Base-by-base conservation (phyloP, 2,329 filamentous ascomycete species). In the Zalaria obscura region DNA sequence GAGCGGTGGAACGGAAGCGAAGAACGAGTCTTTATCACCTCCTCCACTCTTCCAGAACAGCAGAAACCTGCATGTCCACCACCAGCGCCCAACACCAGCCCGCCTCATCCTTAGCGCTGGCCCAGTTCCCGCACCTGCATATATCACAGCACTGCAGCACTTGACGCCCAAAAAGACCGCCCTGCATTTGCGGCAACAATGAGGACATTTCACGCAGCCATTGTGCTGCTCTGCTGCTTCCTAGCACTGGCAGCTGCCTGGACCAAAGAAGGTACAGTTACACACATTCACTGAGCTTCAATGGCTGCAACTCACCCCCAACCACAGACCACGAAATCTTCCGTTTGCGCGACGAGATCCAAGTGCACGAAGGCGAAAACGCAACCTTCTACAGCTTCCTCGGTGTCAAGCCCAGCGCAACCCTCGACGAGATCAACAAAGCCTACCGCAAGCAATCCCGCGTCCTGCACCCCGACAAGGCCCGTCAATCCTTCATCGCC, bases 301-400 rank as follows among this genome's bases (percentile, higher is more conserved):
- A 40, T n/a, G 5, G 3, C 3, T 34, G 10, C 8, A 25, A 46
- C 40, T 41, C 27, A 43, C 32, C 34, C 34, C 34, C 27, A 32
- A 29, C 31, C 47, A 29, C 55, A 93, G 91, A 98, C 65, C 86
- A 93, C 59, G 91, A 98, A 66, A 96, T 98, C 67, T 98, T 98
- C 69, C 83, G 87, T 53, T 73, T 98, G 47, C 81, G 81, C 56
- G 87, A 95, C 66, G 91, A 96, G 60, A 75, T 98, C 42, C 67
- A 75, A 46, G 65, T 76, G 36, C 69, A 78, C 49, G 84, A 95
- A 61, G 87, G 91, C 44, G 55, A 70, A 40, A 80, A 83, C 47
- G 73, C 85, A 45, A 91, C 84, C 52, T 98, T 98, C 65, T 98
- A 98, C 75, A 70, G 93, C 58, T 91, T 94, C 65, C 70, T 98